These are phyloP conservation scores for Cyanodermella asteris DNA, from an alignment of 2,329 filamentous ascomycete genomes.

Conservation along the genomic window DNA sequence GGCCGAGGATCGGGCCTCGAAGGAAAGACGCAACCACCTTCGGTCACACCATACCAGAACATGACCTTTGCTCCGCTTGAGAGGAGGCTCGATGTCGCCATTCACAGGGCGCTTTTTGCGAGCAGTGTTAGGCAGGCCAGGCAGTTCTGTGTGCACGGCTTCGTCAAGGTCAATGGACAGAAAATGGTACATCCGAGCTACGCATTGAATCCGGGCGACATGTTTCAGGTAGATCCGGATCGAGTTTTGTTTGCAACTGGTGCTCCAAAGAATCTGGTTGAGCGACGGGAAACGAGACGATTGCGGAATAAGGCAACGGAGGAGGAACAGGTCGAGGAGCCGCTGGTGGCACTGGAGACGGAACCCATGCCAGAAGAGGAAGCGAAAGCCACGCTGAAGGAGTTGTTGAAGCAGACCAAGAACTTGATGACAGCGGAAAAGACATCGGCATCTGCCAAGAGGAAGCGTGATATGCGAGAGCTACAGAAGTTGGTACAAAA, in stretches of 20 bases:
- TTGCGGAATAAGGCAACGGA: slow-evolving; percentile 8
- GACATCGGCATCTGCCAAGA: slow-evolving; percentile 37
- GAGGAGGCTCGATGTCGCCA: slow-evolving; percentile 75
- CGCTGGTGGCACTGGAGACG: slow-evolving; percentile 1
- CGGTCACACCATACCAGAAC: slow-evolving; percentile 71
- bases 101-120: slow-evolving; percentile 84
- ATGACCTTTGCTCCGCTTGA: slow-evolving; percentile 90
- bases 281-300: slow-evolving; percentile 17
- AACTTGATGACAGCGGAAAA: slow-evolving; percentile 32
- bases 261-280: slow-evolving; percentile 34
- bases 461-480: slow-evolving; percentile 54
- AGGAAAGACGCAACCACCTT: slow-evolving; percentile 3
- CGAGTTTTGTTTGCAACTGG: slow-evolving; percentile 78
- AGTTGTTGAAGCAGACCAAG: slow-evolving; percentile 35
- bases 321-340: slow-evolving; percentile 2
- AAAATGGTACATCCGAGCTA: slow-evolving; percentile 92
- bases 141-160: slow-evolving; percentile 82
- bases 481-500: slow-evolving; percentile 45
- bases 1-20: slow-evolving; percentile 60
- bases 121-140: slow-evolving; percentile 82
- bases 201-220: slow-evolving; percentile 84
- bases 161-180: slow-evolving; percentile 89
- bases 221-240: slow-evolving; percentile 89
- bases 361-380: neutral
- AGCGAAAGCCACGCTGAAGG: slow-evolving; percentile 27